Base-by-base conservation (phyloP, 306 rosid species). In the Glycyrrhiza uralensis region DNA sequence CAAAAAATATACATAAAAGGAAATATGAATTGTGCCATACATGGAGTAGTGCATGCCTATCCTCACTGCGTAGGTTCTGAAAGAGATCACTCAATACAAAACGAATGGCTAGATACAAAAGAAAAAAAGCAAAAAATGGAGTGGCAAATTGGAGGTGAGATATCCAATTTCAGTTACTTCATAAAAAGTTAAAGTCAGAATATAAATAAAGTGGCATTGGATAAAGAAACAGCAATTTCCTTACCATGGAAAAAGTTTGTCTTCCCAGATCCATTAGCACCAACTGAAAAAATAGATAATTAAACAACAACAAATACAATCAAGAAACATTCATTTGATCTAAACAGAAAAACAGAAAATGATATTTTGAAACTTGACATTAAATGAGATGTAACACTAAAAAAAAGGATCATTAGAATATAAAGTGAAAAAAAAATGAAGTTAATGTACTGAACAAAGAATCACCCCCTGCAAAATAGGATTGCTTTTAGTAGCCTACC, bases 231-330 rank as follows among this genome's bases (percentile, higher is more conserved):
- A 18, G 10, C 5, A 17, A 44, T 33, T 62, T 77, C 49, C 84
- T 77, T 79, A 94, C 99, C 99, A 72, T 94, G 92, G 79, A 94
- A 94, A 80, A 94, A 94, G 83, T 94, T 94, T 24, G 99, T 78
- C 84, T 94, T 94, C 39, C 99, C 99, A 71, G 99, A 94, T 54
- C 99, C 99, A 85, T 94, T 94, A 47, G 99, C 97, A 81, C 99
- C 99, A 74, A 94, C 99, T 94, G 91, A 73, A 75, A 51, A 30
- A 24, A 63, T 66, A 19, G 45, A 68, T 17, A 38, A 68, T 20
- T 35, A 77, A 47, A 26, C 60, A 59, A 22, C 3, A 46, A 64
- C 1, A 54, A 51, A 49, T 60, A 80, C 39, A 46, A 20, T 7
- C 2, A 45, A 33, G 15, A 66, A 20, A 13, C n/a, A 18, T 57